These are phyloP conservation scores for Trametes pubescens DNA, from an alignment of 1,284 basidiomycete species.

Conservation along the genomic window DNA sequence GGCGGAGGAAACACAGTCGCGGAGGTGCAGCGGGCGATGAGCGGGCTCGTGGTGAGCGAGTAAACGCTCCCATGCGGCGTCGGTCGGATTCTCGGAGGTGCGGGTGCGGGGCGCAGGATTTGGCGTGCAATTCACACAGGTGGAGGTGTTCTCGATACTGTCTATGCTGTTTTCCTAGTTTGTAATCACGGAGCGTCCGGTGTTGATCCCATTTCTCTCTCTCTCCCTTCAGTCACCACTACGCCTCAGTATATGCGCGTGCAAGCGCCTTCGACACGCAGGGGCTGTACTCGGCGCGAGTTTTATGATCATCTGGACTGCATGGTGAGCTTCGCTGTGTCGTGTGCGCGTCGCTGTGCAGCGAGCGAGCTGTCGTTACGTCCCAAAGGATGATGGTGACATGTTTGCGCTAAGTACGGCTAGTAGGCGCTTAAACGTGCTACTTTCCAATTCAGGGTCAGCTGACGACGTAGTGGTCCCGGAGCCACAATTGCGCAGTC, in stretches of 20 bases:
- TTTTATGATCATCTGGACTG: background rate
- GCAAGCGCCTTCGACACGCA: background rate
- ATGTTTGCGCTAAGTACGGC: background rate
- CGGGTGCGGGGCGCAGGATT: constrained; percentile 20
- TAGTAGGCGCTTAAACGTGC: background rate
- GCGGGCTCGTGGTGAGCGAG: constrained; percentile 74
- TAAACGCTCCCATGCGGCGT: constrained; percentile 47
- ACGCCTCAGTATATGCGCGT: constrained; percentile 14
- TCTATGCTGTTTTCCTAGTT: constrained; percentile 33
- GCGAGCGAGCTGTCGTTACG: background rate
- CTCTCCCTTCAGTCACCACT: constrained; percentile 4
- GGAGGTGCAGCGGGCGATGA: constrained; percentile 82
- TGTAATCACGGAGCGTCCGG: constrained; percentile 34
- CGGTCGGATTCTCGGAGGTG: constrained; percentile 21
- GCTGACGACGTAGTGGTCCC: background rate
- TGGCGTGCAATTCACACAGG: constrained; percentile 31
- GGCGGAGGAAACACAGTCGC: constrained; percentile 71
- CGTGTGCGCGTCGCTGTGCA: background rate
- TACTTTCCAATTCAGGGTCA: background rate
- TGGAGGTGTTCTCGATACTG: constrained; percentile 37
- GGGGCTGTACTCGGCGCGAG: background rate
- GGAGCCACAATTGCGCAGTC: background rate
- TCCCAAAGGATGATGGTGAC: constrained; percentile 2
- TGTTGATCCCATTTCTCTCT: constrained; percentile 33
- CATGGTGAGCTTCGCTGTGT: background rate